Evolutionary conservation across 106 monocot genomes (phyloP).

Genomic region (Dactylorhiza incarnata): DNA sequence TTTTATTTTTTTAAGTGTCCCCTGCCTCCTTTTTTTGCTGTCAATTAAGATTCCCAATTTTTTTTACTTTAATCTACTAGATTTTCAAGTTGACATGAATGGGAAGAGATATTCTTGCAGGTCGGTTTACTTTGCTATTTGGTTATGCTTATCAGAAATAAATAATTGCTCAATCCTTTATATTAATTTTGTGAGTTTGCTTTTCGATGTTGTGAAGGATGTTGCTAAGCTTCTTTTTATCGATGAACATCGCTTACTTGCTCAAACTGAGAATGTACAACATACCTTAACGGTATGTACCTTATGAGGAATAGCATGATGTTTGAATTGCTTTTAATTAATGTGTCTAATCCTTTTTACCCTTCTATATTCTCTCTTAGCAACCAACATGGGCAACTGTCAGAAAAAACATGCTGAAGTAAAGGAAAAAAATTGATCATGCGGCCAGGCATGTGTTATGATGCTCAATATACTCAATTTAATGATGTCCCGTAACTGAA

Average conservation of each 20-base stretch:
- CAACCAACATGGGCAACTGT: too few relatives aligned
- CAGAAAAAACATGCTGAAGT: too few relatives aligned
- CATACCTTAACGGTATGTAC: constrained; percentile 80
- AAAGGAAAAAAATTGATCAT: too few relatives aligned
- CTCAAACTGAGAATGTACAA: constrained; percentile 77
- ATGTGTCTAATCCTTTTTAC: too few relatives aligned
- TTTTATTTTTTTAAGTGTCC: constrained; percentile 15
- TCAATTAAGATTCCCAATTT: not conserved
- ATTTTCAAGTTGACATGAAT: constrained; percentile 99
- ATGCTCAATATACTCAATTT: too few relatives aligned
- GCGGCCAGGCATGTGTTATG: too few relatives aligned
- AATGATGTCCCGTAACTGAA: too few relatives aligned
- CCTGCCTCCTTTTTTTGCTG: not conserved
- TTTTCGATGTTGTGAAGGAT: constrained; percentile 38
- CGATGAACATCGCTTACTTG: constrained; percentile 78
- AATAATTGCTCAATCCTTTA: constrained; percentile 5
- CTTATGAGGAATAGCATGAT: too few relatives aligned
- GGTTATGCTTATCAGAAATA: not conserved
- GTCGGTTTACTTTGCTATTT: constrained; percentile 26
- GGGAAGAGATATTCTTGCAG: constrained; percentile 98
- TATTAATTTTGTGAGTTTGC: constrained; percentile 1
- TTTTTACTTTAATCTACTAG: constrained; percentile 28
- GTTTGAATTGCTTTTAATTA: too few relatives aligned
- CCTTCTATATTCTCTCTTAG: too few relatives aligned
- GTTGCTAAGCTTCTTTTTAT: constrained; percentile 94